These are phyloP conservation scores for Sclerotinia minor DNA, from an alignment of 2,329 filamentous ascomycete species.

Conservation along the genomic window DNA sequence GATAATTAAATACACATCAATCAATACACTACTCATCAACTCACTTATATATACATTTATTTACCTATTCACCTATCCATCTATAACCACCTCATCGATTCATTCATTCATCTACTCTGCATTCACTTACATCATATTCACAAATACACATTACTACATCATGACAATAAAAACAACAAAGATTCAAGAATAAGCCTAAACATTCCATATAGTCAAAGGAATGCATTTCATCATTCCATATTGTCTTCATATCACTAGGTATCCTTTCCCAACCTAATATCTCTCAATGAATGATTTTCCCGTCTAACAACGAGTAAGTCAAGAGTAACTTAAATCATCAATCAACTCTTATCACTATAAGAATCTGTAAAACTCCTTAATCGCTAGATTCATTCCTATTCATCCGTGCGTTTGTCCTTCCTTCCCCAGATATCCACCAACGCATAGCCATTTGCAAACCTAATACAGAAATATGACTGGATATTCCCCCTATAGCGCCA, in stretches of 20 bases:
- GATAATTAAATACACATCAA: too few species aligned
- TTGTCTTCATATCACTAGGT: neutral
- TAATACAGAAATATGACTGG: neutral
- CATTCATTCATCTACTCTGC: neutral
- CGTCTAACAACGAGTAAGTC: neutral
- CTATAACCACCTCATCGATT: too few species aligned
- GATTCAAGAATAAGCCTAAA: neutral
- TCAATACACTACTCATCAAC: too few species aligned
- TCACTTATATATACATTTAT: too few species aligned
- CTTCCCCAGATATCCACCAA: conserved; percentile 5
- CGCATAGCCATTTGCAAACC: conserved; percentile 13
- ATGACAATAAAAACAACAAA: neutral
- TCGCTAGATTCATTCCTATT: neutral
- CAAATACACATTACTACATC: neutral
- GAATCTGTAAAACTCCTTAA: conserved; percentile 1
- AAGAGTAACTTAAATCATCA: neutral
- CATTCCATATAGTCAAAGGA: conserved; percentile 6
- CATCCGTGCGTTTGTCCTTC: neutral
- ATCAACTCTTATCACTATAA: neutral
- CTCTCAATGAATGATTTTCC: neutral
- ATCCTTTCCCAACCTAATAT: neutral
- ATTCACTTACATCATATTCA: neutral
- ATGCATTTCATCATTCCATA: neutral
- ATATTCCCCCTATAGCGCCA: conserved; percentile 16
- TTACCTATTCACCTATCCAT: too few species aligned